These are phyloP conservation scores for Sugiyamaella xylanicola DNA, from an alignment of 1,139 yeast genomes.

Conservation along the genomic window DNA sequence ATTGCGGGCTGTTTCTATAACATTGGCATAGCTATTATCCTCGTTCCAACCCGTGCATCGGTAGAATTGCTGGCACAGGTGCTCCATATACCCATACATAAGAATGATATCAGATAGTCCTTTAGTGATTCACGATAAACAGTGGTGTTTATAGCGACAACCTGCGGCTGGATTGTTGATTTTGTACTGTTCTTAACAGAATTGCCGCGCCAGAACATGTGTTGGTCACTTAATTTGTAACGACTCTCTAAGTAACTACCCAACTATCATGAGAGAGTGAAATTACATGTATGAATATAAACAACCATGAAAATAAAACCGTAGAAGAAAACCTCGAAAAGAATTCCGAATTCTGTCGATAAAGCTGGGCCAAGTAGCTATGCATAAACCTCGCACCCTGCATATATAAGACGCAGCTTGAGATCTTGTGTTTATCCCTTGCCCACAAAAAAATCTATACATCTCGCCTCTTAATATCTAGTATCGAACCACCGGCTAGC, in stretches of 20 bases:
- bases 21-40: constrained; percentile 72
- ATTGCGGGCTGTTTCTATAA: constrained; percentile 67
- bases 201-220: too few species aligned
- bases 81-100: constrained; percentile 87
- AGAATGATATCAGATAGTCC: neutral
- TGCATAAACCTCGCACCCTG: neutral
- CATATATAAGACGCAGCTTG: neutral
- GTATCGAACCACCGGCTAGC: neutral
- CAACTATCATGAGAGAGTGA: too few species aligned
- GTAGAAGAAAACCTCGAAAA: too few species aligned
- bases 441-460: constrained; percentile 16
- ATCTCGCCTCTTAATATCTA: neutral
- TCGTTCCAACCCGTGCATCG: constrained; percentile 72
- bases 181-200: neutral
- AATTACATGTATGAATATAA: too few species aligned
- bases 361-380: too few species aligned
- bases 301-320: too few species aligned
- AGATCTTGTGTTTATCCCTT: constrained; percentile 2
- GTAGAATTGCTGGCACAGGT: constrained; percentile 71
- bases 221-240: too few species aligned
- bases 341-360: too few species aligned
- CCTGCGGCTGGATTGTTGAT: neutral
- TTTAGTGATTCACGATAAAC: too few species aligned
- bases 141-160: neutral
- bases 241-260: too few species aligned